These are phyloP conservation scores for Fusarium acutatum DNA, from an alignment of 2,329 filamentous ascomycete species.

Conservation along the genomic window DNA sequence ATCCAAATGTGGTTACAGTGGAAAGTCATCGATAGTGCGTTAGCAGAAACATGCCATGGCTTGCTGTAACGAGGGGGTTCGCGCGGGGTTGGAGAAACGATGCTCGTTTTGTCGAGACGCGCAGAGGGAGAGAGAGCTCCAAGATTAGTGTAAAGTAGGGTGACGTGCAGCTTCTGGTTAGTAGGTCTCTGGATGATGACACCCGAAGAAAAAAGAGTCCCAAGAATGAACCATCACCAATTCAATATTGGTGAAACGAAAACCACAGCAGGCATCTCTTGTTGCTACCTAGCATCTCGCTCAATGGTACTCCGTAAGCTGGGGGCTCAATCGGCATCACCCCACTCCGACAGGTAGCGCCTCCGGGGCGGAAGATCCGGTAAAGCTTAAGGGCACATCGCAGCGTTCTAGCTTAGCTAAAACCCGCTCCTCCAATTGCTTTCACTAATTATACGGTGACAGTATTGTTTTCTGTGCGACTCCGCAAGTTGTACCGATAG, in stretches of 20 bases:
- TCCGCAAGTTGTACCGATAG: slow-evolving; percentile 11
- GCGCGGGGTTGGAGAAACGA: slow-evolving; percentile 13
- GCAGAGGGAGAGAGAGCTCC: not conserved
- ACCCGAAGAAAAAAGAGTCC: not conserved
- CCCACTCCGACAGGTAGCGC: slow-evolving; percentile 12
- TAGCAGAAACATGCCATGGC: not conserved
- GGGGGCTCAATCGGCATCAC: slow-evolving; percentile 17
- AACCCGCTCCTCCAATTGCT: not conserved
- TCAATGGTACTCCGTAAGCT: slow-evolving; percentile 14
- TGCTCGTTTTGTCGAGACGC: not conserved
- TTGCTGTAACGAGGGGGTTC: slow-evolving; percentile 8
- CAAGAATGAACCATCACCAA: not conserved
- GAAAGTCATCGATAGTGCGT: not conserved
- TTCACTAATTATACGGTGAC: not conserved
- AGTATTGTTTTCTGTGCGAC: not conserved
- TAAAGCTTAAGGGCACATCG: slow-evolving; percentile 26
- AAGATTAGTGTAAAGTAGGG: slow-evolving; percentile 7
- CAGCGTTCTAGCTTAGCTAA: not conserved
- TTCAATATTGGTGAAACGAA: not conserved
- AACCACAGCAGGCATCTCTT: not conserved
- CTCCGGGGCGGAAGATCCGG: slow-evolving; percentile 39
- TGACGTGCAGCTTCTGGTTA: slow-evolving; percentile 11
- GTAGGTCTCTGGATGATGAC: slow-evolving; percentile 14
- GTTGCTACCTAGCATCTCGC: not conserved
- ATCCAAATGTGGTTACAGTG: not conserved